A percentile compares a stretch with the other conserved stretches of the same genome.
phyloP scores from a whole-genome alignment of 805 yeast genomes.

The Wickerhamiella musiphila region DNA sequence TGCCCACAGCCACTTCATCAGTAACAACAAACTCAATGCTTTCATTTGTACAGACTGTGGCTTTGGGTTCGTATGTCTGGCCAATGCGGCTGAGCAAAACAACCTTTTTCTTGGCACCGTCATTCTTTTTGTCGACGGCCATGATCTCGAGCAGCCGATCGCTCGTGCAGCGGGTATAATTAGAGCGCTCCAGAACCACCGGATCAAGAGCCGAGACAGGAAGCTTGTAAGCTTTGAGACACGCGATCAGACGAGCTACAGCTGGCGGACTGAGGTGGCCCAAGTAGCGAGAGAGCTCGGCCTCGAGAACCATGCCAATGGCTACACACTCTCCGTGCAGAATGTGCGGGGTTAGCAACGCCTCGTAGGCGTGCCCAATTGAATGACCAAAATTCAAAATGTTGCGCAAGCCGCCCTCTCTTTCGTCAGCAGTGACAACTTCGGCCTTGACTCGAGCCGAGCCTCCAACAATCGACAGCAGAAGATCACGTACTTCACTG shows the following conservation, averaged over 20 bases:
- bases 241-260: conserved; percentile 73
- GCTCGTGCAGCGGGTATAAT: conserved; percentile 56
- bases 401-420: conserved; percentile 88
- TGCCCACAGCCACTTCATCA: conserved; percentile 53
- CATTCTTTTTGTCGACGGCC: conserved; percentile 95
- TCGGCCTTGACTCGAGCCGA: conserved; percentile 83
- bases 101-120: conserved; percentile 76
- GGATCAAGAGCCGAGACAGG: conserved; percentile 69
- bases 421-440: conserved; percentile 85
- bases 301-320: conserved; percentile 88
- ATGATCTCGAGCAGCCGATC: conserved; percentile 60
- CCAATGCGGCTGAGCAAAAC: conserved; percentile 77
- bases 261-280: conserved; percentile 85
- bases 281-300: conserved; percentile 82
- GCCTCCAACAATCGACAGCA: conserved; percentile 63
- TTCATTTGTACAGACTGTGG: conserved; percentile 65
- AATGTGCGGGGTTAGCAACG: conserved; percentile 90
- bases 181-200: conserved; percentile 49
- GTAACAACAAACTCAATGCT: conserved; percentile 70
- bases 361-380: conserved; percentile 96
- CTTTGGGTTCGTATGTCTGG: conserved; percentile 71
- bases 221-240: conserved; percentile 68
- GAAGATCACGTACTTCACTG: conserved; percentile 49
- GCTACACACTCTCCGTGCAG: conserved; percentile 98
- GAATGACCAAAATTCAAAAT: conserved; percentile 90